Percentiles rank a stretch among this genome's conserved stretches.
Conservation (phyloP, 2,329 filamentous ascomycete genomes). For the Aspergillaceae sp. region DNA sequence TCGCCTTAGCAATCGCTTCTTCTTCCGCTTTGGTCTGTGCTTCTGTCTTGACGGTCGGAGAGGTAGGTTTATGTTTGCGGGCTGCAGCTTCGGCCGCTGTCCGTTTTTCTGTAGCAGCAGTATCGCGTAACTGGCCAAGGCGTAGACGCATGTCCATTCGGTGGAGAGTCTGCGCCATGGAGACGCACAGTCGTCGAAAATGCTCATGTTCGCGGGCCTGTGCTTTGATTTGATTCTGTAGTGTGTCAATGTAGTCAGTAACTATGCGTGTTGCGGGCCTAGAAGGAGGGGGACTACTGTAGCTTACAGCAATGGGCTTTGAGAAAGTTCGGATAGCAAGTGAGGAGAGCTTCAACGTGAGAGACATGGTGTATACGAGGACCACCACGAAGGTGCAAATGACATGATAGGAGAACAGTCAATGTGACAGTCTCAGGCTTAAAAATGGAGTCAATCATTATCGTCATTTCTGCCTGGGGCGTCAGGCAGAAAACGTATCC, state of each 20-base stretch:
- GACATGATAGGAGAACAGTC: too few relatives aligned
- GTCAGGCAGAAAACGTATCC: constrained; percentile 6
- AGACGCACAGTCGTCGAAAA: constrained; percentile 54
- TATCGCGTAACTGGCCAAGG: constrained; percentile 56
- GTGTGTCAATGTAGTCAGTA: not conserved
- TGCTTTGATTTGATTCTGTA: constrained; percentile 58
- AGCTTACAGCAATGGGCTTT: constrained; percentile 56
- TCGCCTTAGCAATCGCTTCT: constrained; percentile 36
- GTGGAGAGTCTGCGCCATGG: constrained; percentile 56
- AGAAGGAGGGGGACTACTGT: constrained; percentile 14
- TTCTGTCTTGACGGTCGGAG: constrained; percentile 55
- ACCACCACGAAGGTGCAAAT: too few relatives aligned
- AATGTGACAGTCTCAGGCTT: not conserved
- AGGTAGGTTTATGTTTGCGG: constrained; percentile 44
- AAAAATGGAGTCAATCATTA: not conserved
- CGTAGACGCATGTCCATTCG: constrained; percentile 60
- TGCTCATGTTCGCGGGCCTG: constrained; percentile 61
- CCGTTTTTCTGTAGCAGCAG: constrained; percentile 41
- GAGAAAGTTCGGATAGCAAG: constrained; percentile 57
- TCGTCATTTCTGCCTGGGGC: constrained; percentile 4
- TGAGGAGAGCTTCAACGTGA: constrained; percentile 59
- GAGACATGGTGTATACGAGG: constrained; percentile 41
- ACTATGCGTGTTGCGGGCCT: not conserved
- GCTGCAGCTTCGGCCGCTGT: constrained; percentile 47
- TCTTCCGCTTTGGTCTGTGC: constrained; percentile 51